These are phyloP conservation scores for Cucurbita ficifolia DNA, from an alignment of 306 rosid species.

Conservation along the genomic window DNA sequence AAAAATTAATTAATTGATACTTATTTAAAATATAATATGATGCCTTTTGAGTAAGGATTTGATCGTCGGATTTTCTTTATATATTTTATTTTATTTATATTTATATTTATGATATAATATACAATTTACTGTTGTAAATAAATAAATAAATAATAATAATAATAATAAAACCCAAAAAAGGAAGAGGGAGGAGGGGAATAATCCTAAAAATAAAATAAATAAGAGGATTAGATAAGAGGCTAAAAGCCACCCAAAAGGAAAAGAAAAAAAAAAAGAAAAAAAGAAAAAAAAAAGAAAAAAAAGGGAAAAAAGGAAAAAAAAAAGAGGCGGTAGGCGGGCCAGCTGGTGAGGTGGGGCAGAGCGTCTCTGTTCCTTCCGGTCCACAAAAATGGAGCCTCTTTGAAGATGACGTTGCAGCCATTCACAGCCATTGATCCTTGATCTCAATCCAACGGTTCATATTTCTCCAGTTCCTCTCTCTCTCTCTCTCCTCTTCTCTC, in stretches of 20 bases:
- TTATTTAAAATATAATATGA: not conserved
- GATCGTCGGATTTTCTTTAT: not conserved
- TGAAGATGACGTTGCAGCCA: conserved; percentile 21
- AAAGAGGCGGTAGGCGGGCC: conserved; percentile 11
- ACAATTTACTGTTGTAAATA: too few species aligned
- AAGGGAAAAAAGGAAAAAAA: too few species aligned
- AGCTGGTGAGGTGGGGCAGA: conserved; percentile 19
- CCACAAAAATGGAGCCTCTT: conserved; percentile 24
- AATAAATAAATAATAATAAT: too few species aligned
- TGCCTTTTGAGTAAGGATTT: not conserved
- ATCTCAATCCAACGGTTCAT: conserved; percentile 21
- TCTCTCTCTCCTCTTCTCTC: conserved; percentile 5
- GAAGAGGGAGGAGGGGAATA: not conserved
- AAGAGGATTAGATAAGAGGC: not conserved
- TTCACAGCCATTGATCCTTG: conserved; percentile 24
- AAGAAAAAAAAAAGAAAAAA: not conserved
- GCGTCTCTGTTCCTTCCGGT: conserved; percentile 9
- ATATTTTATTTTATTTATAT: too few species aligned
- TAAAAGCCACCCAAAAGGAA: not conserved
- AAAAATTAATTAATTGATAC: too few species aligned
- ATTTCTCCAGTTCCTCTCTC: not conserved
- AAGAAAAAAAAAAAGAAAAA: not conserved
- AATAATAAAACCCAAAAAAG: not conserved
- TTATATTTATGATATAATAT: too few species aligned
- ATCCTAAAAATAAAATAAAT: not conserved